A percentile compares a stretch with the other conserved stretches of the same genome.
Conservation (phyloP, 2,329 filamentous ascomycete species). For the Coniochaeta hoffmannii region DNA sequence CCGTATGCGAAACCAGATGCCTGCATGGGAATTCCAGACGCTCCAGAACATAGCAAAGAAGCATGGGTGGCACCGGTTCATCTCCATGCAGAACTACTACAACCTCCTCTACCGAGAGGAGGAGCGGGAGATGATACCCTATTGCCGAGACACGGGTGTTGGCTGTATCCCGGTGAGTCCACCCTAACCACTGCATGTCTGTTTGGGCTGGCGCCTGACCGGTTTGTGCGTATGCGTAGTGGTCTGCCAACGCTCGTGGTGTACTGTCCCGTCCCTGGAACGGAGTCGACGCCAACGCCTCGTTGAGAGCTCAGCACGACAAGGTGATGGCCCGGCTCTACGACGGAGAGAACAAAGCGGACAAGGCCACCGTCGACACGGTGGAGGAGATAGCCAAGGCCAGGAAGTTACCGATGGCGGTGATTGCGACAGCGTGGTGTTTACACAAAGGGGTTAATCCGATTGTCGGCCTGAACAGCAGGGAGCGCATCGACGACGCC, state of each 20-base stretch:
- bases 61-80: slow-evolving; percentile 48
- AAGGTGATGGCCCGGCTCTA: neutral
- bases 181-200: neutral
- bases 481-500: neutral
- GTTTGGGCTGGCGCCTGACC: neutral
- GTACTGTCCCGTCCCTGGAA: neutral
- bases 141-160: slow-evolving; percentile 25
- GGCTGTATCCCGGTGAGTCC: neutral
- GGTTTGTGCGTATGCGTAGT: neutral
- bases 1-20: neutral
- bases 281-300: neutral
- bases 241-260: neutral
- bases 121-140: slow-evolving; percentile 36
- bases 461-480: neutral
- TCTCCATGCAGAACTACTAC: slow-evolving; percentile 51
- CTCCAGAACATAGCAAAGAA: slow-evolving; percentile 44
- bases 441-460: neutral
- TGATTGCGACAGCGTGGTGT: neutral
- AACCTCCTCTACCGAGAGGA: slow-evolving; percentile 52
- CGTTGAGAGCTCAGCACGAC: neutral
- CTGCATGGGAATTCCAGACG: neutral
- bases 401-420: neutral
- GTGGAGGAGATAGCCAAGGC: neutral
- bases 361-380: neutral
- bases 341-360: neutral